Evolutionary conservation across 1,284 basidiomycete species (phyloP).

Genomic region (Trichosporon coremiiforme): DNA sequence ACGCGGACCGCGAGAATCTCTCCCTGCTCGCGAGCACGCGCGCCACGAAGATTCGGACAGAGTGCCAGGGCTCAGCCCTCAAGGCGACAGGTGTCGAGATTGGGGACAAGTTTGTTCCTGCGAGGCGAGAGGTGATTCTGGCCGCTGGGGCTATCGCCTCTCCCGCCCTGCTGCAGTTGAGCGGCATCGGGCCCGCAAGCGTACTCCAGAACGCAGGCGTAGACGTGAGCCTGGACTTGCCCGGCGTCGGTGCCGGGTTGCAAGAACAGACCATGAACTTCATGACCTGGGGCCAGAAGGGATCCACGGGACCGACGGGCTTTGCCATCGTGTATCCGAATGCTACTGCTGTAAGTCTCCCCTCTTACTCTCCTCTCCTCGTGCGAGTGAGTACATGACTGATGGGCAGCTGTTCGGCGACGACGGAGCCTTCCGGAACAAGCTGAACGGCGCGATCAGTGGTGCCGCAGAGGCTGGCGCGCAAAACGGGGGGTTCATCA

Average conservation of each 20-base stretch:
- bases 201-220: constrained; percentile 64
- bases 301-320: constrained; percentile 28
- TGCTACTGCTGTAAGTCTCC: constrained; percentile 29
- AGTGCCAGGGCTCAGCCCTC: constrained; percentile 54
- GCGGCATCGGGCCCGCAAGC: constrained; percentile 68
- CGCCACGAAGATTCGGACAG: constrained; percentile 64
- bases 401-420: constrained; percentile 20
- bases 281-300: constrained; percentile 34
- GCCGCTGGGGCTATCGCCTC: constrained; percentile 66
- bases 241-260: constrained; percentile 71
- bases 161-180: constrained; percentile 68
- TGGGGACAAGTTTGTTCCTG: constrained; percentile 57
- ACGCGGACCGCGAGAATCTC: constrained; percentile 63
- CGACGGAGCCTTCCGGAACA: background rate
- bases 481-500: constrained; percentile 35
- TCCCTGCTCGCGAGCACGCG: constrained; percentile 62
- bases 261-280: constrained; percentile 64
- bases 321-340: constrained; percentile 39
- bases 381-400: background rate
- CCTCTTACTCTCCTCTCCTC: constrained; percentile 40
- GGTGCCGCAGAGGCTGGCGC: constrained; percentile 37
- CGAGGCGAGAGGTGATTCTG: constrained; percentile 60
- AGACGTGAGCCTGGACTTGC: constrained; percentile 59
- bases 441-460: constrained; percentile 26
- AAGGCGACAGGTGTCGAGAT: constrained; percentile 65